Base-by-base conservation (phyloP, 2,329 filamentous ascomycete species). In the Penicillium sp. region DNA sequence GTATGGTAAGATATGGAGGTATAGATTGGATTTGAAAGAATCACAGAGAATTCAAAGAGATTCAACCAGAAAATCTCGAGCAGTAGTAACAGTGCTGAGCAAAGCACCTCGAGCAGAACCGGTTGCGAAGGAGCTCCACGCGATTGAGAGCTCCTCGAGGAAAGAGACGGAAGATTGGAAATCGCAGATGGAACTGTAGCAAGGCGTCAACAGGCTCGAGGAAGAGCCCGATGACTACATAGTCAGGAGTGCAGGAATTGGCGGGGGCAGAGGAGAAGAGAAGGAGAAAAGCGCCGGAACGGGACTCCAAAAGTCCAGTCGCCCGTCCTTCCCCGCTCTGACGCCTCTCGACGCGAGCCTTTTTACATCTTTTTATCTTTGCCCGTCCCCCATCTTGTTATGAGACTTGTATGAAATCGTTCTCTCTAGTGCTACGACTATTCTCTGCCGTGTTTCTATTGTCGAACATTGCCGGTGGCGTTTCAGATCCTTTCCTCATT, bases 161-260 rank as follows among this genome's bases (percentile, higher is more conserved):
- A 56, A 59, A 45, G 51, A 58, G 54, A 29, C 56, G 52, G 58
- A 65, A 65, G 68, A 66, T 68, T 64, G 63, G 49, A 53, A 62
- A 63, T 61, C 57, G 53, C 57, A 63, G 56, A 56, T 52, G 47
- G 51, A 65, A 60, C 42, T 52, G 52, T 54, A 58, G 56, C 53
- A 65, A 51, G 59, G 57, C 57, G 60, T 65, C 65, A 59, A 61
- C 54, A 58, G 69, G 68, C 64, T 66, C 64, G 56, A 60, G 57
- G 45, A 53, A 65, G 60, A 66, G 65, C 65, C 62, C 61, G 60
- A 66, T 59, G 67, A 66, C 71, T 73, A 74, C 71, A 74, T 74
- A 73, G 67, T 72, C 65, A 64, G 65, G 65, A 63, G 65, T 58
- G 58, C 60, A 65, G 64, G 68, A 42, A 65, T 58, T 70, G 65